Evolutionary conservation across 2,329 filamentous ascomycete species (phyloP), one percentile per base, ranked within the genome.

Genomic region (Westerdykella aurantiaca): DNA sequence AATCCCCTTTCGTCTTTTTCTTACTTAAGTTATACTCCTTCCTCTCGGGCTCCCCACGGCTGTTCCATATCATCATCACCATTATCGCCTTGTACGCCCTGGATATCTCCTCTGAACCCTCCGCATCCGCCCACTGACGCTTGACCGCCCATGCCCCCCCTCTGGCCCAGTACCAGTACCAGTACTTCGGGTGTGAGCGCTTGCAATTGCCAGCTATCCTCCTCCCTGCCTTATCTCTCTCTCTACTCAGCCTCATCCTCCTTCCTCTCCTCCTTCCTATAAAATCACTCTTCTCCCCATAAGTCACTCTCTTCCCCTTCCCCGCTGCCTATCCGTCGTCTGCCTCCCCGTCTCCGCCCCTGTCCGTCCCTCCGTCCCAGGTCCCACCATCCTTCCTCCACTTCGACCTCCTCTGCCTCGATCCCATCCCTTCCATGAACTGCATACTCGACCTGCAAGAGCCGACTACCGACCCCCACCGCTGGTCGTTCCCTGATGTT

Each of bases 401-500:
- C 11, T 39, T 17, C 34, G 6, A 21, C 18, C 6, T 21, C 18
- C 18, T 4, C 18, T 21, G 4, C 18, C 18, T 21, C 18, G 18
- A 21, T 39, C 42, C 33, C 3, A 17, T 17, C 25, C 51, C 54
- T 61, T 63, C 59, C 55, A 67, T 67, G 64, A 59, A 57, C 59
- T 54, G 43, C 46, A 49, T 47, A 49, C 49, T 48, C 43, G 41
- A 44, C 46, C 21, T 35, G 38, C 55, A 55, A 49, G 52, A 56
- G 47, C 49, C 49, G 49, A 49, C 49, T 51, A 38, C 57, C 52
- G 55, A 60, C 56, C 57, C 53, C 41, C 44, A 43, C 44, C 38
- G 38, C 40, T 49, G 60, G 63, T 60, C 57, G 53, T 54, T 53
- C 56, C 53, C 58, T 58, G 49, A 67, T 67, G 64, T 67, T 64